These are phyloP conservation scores for Komagataella pastoris DNA, from an alignment of 805 yeast species.

Conservation along the genomic window DNA sequence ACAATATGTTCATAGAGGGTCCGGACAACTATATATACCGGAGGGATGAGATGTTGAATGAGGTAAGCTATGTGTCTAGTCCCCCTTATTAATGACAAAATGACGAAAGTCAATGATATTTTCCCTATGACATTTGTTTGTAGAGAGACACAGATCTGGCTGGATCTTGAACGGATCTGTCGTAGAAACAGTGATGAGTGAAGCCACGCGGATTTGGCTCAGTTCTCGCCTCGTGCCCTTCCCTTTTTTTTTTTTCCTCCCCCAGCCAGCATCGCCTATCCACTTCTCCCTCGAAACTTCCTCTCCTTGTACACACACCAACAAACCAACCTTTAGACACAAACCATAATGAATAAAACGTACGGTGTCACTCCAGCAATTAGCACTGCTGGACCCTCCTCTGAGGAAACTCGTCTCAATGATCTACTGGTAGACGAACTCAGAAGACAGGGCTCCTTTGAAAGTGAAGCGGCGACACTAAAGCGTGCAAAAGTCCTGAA, in stretches of 20 bases:
- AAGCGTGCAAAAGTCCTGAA: conserved; percentile 67
- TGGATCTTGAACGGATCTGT: not conserved
- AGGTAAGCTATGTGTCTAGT: not conserved
- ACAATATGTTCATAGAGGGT: not conserved
- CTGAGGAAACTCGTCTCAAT: conserved; percentile 64
- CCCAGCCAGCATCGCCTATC: not conserved
- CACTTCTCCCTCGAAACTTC: not conserved
- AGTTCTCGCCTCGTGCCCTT: not conserved
- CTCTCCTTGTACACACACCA: not conserved
- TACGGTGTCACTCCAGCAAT: conserved; percentile 78
- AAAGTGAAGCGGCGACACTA: conserved; percentile 70
- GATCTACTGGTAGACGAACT: conserved; percentile 68
- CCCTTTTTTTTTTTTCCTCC: not conserved
- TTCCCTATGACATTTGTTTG: not conserved
- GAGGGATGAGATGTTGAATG: not conserved
- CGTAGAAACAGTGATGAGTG: not conserved
- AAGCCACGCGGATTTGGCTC: not conserved
- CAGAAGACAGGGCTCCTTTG: conserved; percentile 78
- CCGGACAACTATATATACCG: not conserved
- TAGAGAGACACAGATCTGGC: not conserved
- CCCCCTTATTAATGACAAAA: not conserved
- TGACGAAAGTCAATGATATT: not conserved
- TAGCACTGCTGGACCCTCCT: conserved; percentile 74
- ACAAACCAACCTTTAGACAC: not conserved
- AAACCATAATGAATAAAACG: conserved; percentile 1